Base-by-base conservation (phyloP, 192 early-diverging fungal species). In the Geranomyces michiganensis region DNA sequence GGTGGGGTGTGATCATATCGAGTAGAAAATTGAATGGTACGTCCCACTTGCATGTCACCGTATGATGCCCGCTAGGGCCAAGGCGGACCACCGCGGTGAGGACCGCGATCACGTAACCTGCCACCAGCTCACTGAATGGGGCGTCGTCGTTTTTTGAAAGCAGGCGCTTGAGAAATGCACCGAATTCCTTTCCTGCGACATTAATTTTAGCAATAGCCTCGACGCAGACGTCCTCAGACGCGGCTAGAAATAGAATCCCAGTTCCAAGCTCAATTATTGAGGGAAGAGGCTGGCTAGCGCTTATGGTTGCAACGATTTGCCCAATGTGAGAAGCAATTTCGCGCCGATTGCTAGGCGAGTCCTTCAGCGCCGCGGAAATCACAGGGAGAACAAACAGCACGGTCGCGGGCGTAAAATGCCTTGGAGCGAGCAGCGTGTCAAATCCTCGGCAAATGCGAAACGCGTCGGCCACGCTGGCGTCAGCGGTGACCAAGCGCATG, bases 401-500 rank as follows among this genome's bases (percentile, higher is more conserved):
- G 19, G 73, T 33, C 7, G 14, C 19, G 3, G 73, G 30, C 14
- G 65, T 61, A 1, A 74, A 43, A 5, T 67, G 26, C 6, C n/a
- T 21, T 8, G 31, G 26, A 6, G 55, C 26, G 9, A 72, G 29
- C 9, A 72, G 62, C 15, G 32, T 46, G 24, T 66, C 64, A 44
- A 73, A 73, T 19, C 72, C 72, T 15, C 32, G 13, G 24, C 62
- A 56, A 33, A 67, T 17, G 13, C 72, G 73, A 53, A 74, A 67
- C 6, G 59, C 58, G 47, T 74, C 73, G 12, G 62, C 17, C 27
- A 63, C 33, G 47, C 13, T 12, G 21, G 48, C 21, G 33, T 68
- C 53, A 27, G 26, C 1, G 1, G 29, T n/a, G 12, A 68, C 19
- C 21, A 68, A 51, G 22, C 31, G 9, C 22, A 56, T 24, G 19